Conservation (phyloP, 2,329 filamentous ascomycete genomes). For the Boeremia lycopersici region DNA sequence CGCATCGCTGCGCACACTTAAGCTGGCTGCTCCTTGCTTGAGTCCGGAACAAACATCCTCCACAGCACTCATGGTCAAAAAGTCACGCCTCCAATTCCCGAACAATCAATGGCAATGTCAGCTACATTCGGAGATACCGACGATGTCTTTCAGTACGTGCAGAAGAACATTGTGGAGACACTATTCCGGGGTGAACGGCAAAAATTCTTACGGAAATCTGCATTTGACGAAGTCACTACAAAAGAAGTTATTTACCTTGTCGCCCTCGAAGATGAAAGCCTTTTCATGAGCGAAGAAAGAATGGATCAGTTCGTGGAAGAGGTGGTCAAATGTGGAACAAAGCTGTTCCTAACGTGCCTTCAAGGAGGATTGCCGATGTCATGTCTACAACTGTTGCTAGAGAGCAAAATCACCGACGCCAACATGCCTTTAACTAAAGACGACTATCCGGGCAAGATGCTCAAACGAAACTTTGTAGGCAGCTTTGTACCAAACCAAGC, state of each 20-base stretch:
- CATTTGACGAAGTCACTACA: background rate
- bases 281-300: background rate
- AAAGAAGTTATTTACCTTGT: background rate
- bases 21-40: background rate
- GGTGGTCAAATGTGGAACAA: background rate
- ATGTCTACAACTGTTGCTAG: background rate
- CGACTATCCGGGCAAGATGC: background rate
- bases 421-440: background rate
- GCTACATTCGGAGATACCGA: background rate
- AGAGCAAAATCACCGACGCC: background rate
- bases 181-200: conserved; percentile 1
- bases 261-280: background rate
- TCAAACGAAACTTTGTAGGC: background rate
- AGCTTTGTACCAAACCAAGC: background rate
- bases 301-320: background rate
- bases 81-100: too few species aligned
- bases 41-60: background rate
- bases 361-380: background rate
- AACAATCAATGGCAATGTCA: background rate
- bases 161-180: background rate
- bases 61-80: too few species aligned
- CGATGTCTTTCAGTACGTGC: background rate
- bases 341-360: conserved; percentile 7
- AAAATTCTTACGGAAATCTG: background rate
- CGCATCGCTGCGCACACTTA: background rate